phyloP scores from a whole-genome alignment of 805 yeast genomes.

The Candida ponderosae region DNA sequence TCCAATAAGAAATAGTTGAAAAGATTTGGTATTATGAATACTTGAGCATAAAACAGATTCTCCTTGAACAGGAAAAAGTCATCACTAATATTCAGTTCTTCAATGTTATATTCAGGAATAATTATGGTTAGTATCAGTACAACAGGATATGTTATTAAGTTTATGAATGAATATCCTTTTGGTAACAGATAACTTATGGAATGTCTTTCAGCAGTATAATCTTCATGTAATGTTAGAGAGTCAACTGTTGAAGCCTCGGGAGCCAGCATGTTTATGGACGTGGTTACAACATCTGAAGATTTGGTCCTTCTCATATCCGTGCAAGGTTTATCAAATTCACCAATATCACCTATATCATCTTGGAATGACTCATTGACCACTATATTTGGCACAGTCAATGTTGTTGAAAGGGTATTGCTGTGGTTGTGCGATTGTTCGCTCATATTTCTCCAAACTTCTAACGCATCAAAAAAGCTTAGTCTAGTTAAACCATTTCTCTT shows the following conservation, averaged over 20 bases:
- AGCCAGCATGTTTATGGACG: neutral
- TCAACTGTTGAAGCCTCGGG: neutral
- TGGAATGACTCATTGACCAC: too few species aligned
- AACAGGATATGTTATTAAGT: constrained; percentile 17
- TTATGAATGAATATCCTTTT: neutral
- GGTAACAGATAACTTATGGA: too few species aligned
- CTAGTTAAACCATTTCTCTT: constrained; percentile 15
- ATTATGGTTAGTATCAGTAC: constrained; percentile 21
- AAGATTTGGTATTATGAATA: neutral
- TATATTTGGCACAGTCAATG: constrained; percentile 3
- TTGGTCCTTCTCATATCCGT: neutral
- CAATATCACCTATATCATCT: constrained; percentile 4
- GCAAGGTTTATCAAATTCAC: constrained; percentile 5
- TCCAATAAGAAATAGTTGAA: neutral
- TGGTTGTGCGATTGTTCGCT: neutral
- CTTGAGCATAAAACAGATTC: neutral
- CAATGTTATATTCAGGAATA: constrained; percentile 20
- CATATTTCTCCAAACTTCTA: constrained; percentile 22
- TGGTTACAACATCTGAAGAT: neutral
- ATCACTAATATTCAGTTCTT: constrained; percentile 16
- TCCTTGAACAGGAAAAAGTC: neutral
- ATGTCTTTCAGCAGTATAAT: too few species aligned
- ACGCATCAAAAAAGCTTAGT: constrained; percentile 30
- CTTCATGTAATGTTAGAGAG: too few species aligned
- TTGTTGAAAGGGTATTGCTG: constrained; percentile 2